phyloP scores from a whole-genome alignment of 2,329 filamentous ascomycete species.

The Pseudogymnoascus sp. region DNA sequence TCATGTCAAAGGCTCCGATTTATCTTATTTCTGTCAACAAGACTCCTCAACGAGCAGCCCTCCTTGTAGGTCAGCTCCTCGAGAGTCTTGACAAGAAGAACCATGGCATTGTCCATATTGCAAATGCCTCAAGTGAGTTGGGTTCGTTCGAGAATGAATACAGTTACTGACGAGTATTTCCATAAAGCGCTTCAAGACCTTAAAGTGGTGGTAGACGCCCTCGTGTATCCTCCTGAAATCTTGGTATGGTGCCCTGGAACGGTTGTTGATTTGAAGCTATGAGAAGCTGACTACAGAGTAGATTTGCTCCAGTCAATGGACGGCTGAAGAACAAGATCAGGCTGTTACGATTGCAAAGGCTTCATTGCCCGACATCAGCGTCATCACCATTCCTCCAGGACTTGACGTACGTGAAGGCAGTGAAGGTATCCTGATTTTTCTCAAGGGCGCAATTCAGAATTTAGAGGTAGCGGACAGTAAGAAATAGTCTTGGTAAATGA shows the following conservation, averaged over 20 bases:
- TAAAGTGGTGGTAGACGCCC: neutral
- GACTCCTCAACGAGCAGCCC: neutral
- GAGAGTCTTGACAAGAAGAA: neutral
- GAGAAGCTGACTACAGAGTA: neutral
- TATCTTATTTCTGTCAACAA: constrained; percentile 1
- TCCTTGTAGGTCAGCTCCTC: neutral
- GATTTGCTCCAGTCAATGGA: neutral
- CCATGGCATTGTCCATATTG: neutral
- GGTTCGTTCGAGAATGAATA: neutral
- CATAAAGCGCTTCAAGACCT: neutral
- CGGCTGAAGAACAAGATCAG: neutral
- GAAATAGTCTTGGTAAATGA: neutral
- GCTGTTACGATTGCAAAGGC: neutral
- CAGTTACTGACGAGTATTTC: neutral
- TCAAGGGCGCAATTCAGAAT: neutral
- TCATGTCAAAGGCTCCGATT: neutral
- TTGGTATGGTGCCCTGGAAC: neutral
- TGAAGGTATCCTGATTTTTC: neutral
- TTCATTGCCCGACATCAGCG: neutral
- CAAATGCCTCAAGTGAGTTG: neutral
- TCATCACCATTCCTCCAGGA: neutral
- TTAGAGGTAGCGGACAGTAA: neutral
- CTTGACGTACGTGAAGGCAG: neutral
- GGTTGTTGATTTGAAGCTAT: neutral
- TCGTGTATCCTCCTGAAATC: neutral